Evolutionary conservation across 768 basidiomycete genomes (phyloP).

Genomic region (Suillus decipiens): DNA sequence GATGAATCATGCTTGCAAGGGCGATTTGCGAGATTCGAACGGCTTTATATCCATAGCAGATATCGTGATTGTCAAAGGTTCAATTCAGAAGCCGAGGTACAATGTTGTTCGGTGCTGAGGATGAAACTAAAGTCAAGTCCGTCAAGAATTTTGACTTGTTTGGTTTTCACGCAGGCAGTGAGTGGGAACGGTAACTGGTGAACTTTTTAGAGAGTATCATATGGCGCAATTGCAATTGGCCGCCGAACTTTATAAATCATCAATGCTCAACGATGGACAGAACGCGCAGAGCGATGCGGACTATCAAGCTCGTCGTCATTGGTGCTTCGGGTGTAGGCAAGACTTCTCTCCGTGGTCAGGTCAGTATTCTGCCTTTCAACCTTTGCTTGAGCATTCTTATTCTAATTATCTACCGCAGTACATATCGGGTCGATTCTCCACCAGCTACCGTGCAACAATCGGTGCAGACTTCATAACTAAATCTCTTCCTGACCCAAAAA

Average conservation of each 20-base stretch:
- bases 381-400: neutral
- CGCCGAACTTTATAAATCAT: neutral
- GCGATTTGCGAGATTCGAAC: no score
- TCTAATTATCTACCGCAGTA: slow-evolving; percentile 47
- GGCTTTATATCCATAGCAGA: no score
- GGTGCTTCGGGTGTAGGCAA: slow-evolving; percentile 87
- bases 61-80: no score
- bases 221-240: neutral
- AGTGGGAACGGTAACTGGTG: neutral
- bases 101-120: no score
- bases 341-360: slow-evolving; percentile 76
- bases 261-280: slow-evolving; percentile 6
- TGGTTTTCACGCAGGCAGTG: slow-evolving; percentile 5
- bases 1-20: no score
- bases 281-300: slow-evolving; percentile 48
- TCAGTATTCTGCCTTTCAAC: slow-evolving; percentile 29
- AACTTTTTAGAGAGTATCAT: neutral
- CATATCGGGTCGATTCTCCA: slow-evolving; percentile 73
- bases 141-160: slow-evolving; percentile 21
- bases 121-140: no score
- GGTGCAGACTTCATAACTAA: slow-evolving; percentile 89
- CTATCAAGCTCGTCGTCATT: slow-evolving; percentile 80
- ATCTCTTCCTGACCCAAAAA: slow-evolving; percentile 60
- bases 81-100: no score
- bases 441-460: slow-evolving; percentile 81